Conservation (phyloP, 1,284 basidiomycete species). For the Leccinum cinnamomeum region DNA sequence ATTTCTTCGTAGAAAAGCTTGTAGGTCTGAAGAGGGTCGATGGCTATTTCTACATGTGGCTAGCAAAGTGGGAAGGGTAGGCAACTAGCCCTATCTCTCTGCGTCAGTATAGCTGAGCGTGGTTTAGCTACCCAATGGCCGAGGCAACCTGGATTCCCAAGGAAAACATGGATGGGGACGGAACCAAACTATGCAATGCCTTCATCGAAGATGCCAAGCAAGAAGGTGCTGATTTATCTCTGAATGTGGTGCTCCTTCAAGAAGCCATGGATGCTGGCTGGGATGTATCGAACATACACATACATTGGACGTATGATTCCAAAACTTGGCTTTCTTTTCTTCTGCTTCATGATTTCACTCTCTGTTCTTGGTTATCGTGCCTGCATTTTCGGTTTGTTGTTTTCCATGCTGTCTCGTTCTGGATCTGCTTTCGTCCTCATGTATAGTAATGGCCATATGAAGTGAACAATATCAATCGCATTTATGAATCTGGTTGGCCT, state of each 20-base stretch:
- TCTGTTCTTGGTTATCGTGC: not conserved
- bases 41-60: conserved; percentile 26
- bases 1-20: conserved; percentile 34
- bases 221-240: conserved; percentile 22
- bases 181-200: conserved; percentile 10
- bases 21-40: conserved; percentile 31
- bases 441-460: not conserved
- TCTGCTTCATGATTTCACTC: not conserved
- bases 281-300: not conserved
- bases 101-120: not conserved
- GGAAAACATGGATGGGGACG: conserved; percentile 27
- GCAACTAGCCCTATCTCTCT: not conserved
- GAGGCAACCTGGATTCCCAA: conserved; percentile 33
- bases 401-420: not conserved
- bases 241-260: conserved; percentile 15
- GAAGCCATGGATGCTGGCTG: conserved; percentile 25
- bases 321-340: not conserved
- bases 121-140: conserved; percentile 28
- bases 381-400: not conserved
- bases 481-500: not conserved
- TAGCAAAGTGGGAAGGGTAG: conserved; percentile 41
- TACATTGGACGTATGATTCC: not conserved
- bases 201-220: conserved; percentile 19
- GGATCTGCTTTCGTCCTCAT: not conserved
- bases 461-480: not conserved